Base-by-base conservation (phyloP, 2,329 filamentous ascomycete species). In the Dactylella cylindrospora region DNA sequence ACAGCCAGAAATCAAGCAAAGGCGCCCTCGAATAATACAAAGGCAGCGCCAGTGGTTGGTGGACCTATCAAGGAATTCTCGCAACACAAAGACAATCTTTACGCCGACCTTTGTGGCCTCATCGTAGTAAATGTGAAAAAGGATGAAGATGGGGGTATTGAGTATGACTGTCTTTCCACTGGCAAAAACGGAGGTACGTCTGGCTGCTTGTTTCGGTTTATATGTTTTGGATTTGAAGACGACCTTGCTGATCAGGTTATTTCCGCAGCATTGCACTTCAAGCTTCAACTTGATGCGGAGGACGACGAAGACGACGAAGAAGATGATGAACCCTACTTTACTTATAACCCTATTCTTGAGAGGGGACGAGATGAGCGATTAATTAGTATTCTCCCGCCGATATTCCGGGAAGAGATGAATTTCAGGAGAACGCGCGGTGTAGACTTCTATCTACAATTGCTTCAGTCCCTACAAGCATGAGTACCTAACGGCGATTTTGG, bases 351-450 rank as follows among this genome's bases (percentile, higher is more conserved):
- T 4, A 62, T 62, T 36, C 31, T 62, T 6, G 57, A 62, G 35
- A 31, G 43, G 25, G 57, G 57, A 5, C 57, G 57, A 8, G 57
- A 62, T 19, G 57, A 62, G 22, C 43, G 57, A 3, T 15, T 62
- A 10, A 49, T 62, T 12, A 43, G 49, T 15, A 39, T 62, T n/a
- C 26, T 62, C 2, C 57, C 57, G 15, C 43, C 49, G 12, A 62
- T 62, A 36, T 62, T 62, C 20, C 28, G 57, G 17, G 57, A 62
- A 12, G 57, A 62, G 25, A 62, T 62, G 57, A 62, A 62, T 22
- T 62, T 62, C 31, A 49, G 54, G 36, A 53, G 57, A 36, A 62
- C 57, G n/a, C 36, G 57, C 10, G 57, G 57, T 2, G 57, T 54
- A 15, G 57, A 62, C 35, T 62, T 62, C 31, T 62, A 62, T 32